phyloP scores from a whole-genome alignment of 2,329 filamentous ascomycete genomes.

The Pseudocercospora ulei region DNA sequence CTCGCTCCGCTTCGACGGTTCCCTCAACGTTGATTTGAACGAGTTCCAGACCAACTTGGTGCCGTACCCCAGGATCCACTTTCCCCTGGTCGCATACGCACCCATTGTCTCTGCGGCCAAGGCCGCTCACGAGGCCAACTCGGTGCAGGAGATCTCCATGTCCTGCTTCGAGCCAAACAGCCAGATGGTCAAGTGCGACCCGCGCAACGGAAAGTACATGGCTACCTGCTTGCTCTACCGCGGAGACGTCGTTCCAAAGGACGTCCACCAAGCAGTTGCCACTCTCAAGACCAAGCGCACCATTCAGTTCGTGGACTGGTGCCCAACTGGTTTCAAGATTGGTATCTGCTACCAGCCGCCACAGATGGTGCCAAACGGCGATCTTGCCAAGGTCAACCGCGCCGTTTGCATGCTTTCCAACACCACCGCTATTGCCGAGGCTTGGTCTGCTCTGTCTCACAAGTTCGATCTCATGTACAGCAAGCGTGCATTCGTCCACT shows the following conservation, averaged over 20 bases:
- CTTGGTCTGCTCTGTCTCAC: slow-evolving; percentile 88
- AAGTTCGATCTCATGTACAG: slow-evolving; percentile 99
- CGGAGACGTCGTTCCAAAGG: slow-evolving; percentile 94
- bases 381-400: slow-evolving; percentile 94
- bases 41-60: slow-evolving; percentile 99
- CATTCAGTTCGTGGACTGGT: slow-evolving; percentile 99
- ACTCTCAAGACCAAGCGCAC: slow-evolving; percentile 98
- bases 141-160: slow-evolving; percentile 95
- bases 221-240: slow-evolving; percentile 96
- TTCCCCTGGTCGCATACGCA: slow-evolving; percentile 93
- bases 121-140: slow-evolving; percentile 95
- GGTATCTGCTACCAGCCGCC: slow-evolving; percentile 99
- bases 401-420: slow-evolving; percentile 99
- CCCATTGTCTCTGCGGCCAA: slow-evolving; percentile 91
- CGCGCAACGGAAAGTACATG: slow-evolving; percentile 99
- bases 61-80: slow-evolving; percentile 97
- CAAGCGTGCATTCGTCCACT: slow-evolving; percentile 99
- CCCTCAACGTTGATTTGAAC: slow-evolving; percentile 97
- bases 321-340: slow-evolving; percentile 99
- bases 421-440: slow-evolving; percentile 96
- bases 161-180: slow-evolving; percentile 99
- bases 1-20: slow-evolving; percentile 95
- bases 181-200: slow-evolving; percentile 99
- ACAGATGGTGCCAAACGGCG: slow-evolving; percentile 89
- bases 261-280: slow-evolving; percentile 83